Base-by-base conservation (phyloP, 495 filamentous ascomycete species). In the Xylaria telfairii region DNA sequence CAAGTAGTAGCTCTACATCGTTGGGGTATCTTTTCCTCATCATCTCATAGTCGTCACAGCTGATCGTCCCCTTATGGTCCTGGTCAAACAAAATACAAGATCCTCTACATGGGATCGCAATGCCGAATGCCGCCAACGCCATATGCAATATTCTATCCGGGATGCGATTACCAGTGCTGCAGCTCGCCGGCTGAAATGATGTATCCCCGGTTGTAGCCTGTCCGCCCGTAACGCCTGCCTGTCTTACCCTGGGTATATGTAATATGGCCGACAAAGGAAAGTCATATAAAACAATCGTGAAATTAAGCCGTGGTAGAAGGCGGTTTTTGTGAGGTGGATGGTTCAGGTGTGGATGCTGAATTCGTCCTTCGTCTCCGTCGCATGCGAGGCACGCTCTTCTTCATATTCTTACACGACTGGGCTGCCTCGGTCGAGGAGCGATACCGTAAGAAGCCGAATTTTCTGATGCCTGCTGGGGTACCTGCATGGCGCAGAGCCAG, bases 371-470 rank as follows among this genome's bases (percentile, higher is more conserved):
- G 74, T 60, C 82, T 79, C 70, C 74, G 80, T 2, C 83, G 79
- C 83, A 85, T 84, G 49, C 82, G 76, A 37, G 82, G 82, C 46
- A 77, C 74, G 51, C 69, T 83, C 71, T 75, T 78, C 51, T 80
- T 81, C 72, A 84, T 79, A 41, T 83, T 83, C 46, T 77, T 78
- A 59, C 82, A 84, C 37, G 79, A 72, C 62, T 81, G 63, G 26
- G 82, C 83, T 19, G 78, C 81, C 54, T 85, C 83, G 9, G 77
- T 57, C 0, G 83, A 82, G 24, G 82, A 74, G 47, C 80, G 78
- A 54, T 81, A 85, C 32, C 75, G 77, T 5, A 83, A 72, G 54
- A 79, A 73, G 12, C 74, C 75, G 44, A 78, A 71, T 59, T 81
- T 83, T 30, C 77, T 74, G 49, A 83, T 71, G 41, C 82, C 79